Evolutionary conservation across 495 filamentous ascomycete species (phyloP).

Genomic region (Haplographium delicatum): DNA sequence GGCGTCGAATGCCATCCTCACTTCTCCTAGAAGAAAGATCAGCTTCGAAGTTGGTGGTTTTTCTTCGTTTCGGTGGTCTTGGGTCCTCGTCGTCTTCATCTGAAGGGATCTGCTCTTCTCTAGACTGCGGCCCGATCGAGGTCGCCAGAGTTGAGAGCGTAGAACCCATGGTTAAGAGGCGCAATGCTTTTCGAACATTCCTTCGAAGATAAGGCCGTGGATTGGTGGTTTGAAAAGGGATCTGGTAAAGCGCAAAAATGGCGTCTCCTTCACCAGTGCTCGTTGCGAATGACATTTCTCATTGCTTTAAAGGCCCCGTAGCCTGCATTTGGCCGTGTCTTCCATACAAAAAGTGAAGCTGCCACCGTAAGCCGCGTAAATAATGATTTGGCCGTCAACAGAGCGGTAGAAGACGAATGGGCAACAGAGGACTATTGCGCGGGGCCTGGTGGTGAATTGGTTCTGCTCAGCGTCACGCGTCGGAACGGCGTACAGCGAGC

Average conservation of each 20-base stretch:
- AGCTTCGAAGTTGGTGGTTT: neutral
- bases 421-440: too few relatives aligned
- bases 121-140: neutral
- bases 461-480: too few relatives aligned
- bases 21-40: neutral
- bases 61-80: constrained; percentile 20
- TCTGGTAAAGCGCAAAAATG: neutral
- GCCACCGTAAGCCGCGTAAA: neutral
- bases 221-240: neutral
- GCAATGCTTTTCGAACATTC: constrained; percentile 18
- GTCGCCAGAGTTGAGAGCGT: constrained; percentile 9
- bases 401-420: too few relatives aligned
- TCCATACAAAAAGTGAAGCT: constrained; percentile 9
- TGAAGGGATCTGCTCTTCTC: neutral
- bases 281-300: constrained; percentile 20
- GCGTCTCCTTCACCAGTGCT: constrained; percentile 10
- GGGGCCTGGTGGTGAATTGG: too few relatives aligned
- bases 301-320: constrained; percentile 13
- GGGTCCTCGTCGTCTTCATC: constrained; percentile 15
- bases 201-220: constrained; percentile 11
- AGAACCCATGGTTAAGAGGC: constrained; percentile 17
- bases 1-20: neutral
- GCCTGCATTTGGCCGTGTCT: constrained; percentile 10
- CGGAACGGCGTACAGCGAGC: too few relatives aligned
- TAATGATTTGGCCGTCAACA: too few relatives aligned